Evolutionary conservation across 202 grass and related monocot species (phyloP).

Genomic region (Bolboschoenoplectus hybrid): DNA sequence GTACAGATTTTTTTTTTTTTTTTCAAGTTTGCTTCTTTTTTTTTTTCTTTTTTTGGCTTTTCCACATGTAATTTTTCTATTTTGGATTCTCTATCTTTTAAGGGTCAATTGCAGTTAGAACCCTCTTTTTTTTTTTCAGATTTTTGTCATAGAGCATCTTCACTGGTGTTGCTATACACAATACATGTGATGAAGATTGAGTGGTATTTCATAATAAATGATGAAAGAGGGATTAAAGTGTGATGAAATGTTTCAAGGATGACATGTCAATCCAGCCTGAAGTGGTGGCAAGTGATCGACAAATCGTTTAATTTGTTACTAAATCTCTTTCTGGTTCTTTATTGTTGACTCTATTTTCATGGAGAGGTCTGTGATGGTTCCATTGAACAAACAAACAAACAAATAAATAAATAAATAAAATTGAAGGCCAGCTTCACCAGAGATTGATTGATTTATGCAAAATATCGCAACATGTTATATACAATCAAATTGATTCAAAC

Average conservation of each 20-base stretch:
- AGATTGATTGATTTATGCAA: no score
- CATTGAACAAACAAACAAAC: no score
- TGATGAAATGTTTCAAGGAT: not conserved
- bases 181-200: not conserved
- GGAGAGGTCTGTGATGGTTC: no score
- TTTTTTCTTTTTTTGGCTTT: conserved; percentile 19
- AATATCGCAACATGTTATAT: no score
- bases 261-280: not conserved
- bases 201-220: not conserved
- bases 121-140: not conserved
- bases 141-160: not conserved
- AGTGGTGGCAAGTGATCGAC: not conserved
- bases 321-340: no score
- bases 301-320: no score
- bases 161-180: not conserved
- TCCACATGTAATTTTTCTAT: conserved; percentile 29
- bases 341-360: no score
- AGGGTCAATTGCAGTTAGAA: not conserved
- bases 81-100: conserved; percentile 2
- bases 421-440: no score
- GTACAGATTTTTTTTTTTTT: conserved; percentile 22
- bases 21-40: not conserved
- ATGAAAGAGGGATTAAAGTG: not conserved
- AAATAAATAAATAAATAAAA: no score
- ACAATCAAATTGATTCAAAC: no score